Percentiles rank a stretch among this genome's conserved stretches.
Evolutionary conservation across 2,329 filamentous ascomycete genomes (phyloP).

Genomic region (Monosporascus sp.): DNA sequence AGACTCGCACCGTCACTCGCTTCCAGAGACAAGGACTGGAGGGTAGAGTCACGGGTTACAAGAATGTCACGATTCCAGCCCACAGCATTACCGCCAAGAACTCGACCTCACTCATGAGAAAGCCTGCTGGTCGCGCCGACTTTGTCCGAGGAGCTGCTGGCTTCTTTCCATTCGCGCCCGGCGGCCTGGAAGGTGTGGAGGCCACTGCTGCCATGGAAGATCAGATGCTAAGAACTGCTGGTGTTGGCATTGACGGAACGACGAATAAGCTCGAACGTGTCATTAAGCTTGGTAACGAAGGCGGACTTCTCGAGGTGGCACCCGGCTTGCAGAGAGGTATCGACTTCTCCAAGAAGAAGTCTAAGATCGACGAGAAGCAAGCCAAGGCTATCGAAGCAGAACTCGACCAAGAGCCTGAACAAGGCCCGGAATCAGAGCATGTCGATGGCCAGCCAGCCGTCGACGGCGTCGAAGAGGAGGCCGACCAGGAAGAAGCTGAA

Average conservation of each 20-base stretch:
- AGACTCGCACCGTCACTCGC: slow-evolving; percentile 89
- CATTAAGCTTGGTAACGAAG: slow-evolving; percentile 74
- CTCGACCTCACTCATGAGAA: slow-evolving; percentile 81
- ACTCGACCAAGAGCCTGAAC: slow-evolving; percentile 43
- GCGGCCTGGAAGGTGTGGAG: slow-evolving; percentile 81
- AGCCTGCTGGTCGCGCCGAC: slow-evolving; percentile 79
- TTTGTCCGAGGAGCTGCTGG: slow-evolving; percentile 90
- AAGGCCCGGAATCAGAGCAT: slow-evolving; percentile 26
- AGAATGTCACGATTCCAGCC: slow-evolving; percentile 86
- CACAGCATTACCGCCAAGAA: slow-evolving; percentile 91
- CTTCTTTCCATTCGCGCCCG: slow-evolving; percentile 90
- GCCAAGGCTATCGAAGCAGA: slow-evolving; percentile 55
- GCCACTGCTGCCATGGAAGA: slow-evolving; percentile 80
- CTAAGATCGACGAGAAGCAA: slow-evolving; percentile 51
- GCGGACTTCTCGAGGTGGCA: slow-evolving; percentile 72
- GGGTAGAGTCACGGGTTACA: slow-evolving; percentile 87
- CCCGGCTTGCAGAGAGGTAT: slow-evolving; percentile 80
- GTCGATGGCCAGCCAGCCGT: slow-evolving; percentile 20
- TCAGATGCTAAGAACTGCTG: slow-evolving; percentile 55
- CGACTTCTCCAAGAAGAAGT: slow-evolving; percentile 58
- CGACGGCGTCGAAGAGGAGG: slow-evolving; percentile 26
- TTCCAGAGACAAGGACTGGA: slow-evolving; percentile 90
- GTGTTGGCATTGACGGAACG: slow-evolving; percentile 35
- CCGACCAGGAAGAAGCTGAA: slow-evolving; percentile 43
- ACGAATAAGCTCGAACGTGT: slow-evolving; percentile 69